Evolutionary conservation across 768 basidiomycete species (phyloP), one percentile per base, ranked within the genome.

Genomic region (Daedalea quercina): DNA sequence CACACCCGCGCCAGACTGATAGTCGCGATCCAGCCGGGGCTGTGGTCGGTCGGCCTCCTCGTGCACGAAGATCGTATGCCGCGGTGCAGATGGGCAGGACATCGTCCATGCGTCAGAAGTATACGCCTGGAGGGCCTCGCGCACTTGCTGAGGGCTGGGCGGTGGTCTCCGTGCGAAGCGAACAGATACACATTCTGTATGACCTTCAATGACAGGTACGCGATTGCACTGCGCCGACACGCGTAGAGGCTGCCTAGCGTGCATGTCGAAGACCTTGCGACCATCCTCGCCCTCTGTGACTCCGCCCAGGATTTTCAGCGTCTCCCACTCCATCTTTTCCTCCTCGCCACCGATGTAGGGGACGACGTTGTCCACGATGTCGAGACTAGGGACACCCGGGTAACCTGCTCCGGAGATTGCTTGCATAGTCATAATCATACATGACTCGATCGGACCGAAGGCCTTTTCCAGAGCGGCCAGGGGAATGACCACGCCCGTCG

Each of bases 281-380:
- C 77, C 79, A 28, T 76, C 71, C 52, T 84, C 82, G 46, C 75
- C 75, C 23, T 79, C 73, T 2, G 73, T 62, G 52, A 97, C 61
- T 2, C 86, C 92, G 22, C 96, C 95, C 20, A 99, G 82, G 63
- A 99, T 99, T 75, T 98, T 99, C 61, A 89, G 79, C 6, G 91
- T 87, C 73, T 99, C 96, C 96, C 96, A 99, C 67, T 99, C 95
- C 58, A 98, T 93, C 68, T 98, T 99, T 66, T 98, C 96, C 62
- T 93, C 90, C 65, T 97, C 95, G 46, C 94, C 92, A 17, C 80
- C 70, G 67, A 99, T 98, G 70, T 90, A 85, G 3, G 96, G 96
- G 1, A 99, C 85, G 66, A 99, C 77, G 73, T 98, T 98, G 73
- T 98, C 96, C 58, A 96, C 62, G 67, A 97, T 90, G 69, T 98